phyloP scores from a whole-genome alignment of 23 red algal species.

The Cyanidioschyzon merolae region DNA sequence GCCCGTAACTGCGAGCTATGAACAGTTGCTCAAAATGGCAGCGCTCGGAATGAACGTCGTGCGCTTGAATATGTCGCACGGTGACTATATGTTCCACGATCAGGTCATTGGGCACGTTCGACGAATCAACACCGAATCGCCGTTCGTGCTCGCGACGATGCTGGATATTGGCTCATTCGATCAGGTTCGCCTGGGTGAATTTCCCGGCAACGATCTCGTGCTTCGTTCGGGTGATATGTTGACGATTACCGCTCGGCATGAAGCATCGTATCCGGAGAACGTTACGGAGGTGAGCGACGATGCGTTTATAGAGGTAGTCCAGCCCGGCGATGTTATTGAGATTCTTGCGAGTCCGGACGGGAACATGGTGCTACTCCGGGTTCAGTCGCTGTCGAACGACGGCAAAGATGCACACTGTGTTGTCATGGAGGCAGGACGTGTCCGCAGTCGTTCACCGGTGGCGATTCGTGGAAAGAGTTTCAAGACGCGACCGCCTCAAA shows the following conservation, averaged over 20 bases:
- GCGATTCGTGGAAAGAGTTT: constrained; percentile 83
- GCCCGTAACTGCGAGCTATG: constrained; percentile 43
- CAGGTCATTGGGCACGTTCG: constrained; percentile 57
- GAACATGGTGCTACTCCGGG: constrained; percentile 54
- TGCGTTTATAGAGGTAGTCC: constrained; percentile 72
- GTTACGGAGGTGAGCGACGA: constrained; percentile 84
- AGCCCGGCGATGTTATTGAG: constrained; percentile 70
- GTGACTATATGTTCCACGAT: constrained; percentile 78
- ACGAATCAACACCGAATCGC: constrained; percentile 63
- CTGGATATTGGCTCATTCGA: constrained; percentile 88
- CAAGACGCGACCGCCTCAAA: background rate
- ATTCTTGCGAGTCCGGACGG: constrained; percentile 39
- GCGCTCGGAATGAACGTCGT: constrained; percentile 64
- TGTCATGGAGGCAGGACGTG: constrained; percentile 48
- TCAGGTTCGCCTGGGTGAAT: constrained; percentile 59
- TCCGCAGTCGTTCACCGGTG: constrained; percentile 62
- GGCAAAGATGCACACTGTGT: constrained; percentile 54
- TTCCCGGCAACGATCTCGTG: constrained; percentile 38
- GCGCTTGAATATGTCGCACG: constrained; percentile 79
- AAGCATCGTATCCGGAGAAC: constrained; percentile 61
- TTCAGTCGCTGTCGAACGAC: constrained; percentile 21
- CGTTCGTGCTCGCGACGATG: constrained; percentile 78
- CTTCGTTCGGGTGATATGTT: constrained; percentile 53
- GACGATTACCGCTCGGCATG: constrained; percentile 75
- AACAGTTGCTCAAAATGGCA: constrained; percentile 55